Evolutionary conservation across 2,329 filamentous ascomycete species (phyloP).

Genomic region (Cercospora zeina): DNA sequence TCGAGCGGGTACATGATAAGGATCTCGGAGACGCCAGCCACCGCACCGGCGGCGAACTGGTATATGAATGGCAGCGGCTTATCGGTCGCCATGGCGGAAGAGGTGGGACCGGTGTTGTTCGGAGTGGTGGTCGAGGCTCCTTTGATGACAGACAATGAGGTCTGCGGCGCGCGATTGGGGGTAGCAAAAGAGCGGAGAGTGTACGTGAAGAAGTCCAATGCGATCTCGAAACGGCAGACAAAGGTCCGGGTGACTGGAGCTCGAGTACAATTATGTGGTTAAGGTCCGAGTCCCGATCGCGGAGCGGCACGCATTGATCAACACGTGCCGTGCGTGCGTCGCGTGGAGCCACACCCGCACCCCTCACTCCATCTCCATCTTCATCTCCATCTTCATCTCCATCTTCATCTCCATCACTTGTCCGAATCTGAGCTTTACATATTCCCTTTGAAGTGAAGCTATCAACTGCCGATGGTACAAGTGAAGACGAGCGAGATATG

Average conservation of each 20-base stretch:
- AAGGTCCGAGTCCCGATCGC: slow-evolving; percentile 5
- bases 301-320: slow-evolving; percentile 1
- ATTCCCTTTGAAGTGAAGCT: too few species aligned
- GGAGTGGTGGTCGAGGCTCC: neutral
- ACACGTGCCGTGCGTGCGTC: neutral
- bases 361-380: neutral
- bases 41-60: slow-evolving; percentile 94
- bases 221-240: neutral
- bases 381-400: neutral
- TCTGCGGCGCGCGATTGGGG: neutral
- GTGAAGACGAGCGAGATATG: too few species aligned
- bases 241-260: slow-evolving; percentile 11
- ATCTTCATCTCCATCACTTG: neutral
- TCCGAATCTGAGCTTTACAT: too few species aligned
- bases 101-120: neutral
- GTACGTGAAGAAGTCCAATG: neutral
- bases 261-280: slow-evolving; percentile 5
- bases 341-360: neutral
- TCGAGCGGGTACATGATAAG: slow-evolving; percentile 88
- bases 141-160: neutral
- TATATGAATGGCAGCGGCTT: slow-evolving; percentile 88
- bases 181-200: neutral
- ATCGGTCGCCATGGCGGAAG: slow-evolving; percentile 51
- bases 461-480: too few species aligned
- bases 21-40: slow-evolving; percentile 89